Evolutionary conservation across 1,284 basidiomycete genomes (phyloP).

Genomic region (Papiliotrema fonsecae): DNA sequence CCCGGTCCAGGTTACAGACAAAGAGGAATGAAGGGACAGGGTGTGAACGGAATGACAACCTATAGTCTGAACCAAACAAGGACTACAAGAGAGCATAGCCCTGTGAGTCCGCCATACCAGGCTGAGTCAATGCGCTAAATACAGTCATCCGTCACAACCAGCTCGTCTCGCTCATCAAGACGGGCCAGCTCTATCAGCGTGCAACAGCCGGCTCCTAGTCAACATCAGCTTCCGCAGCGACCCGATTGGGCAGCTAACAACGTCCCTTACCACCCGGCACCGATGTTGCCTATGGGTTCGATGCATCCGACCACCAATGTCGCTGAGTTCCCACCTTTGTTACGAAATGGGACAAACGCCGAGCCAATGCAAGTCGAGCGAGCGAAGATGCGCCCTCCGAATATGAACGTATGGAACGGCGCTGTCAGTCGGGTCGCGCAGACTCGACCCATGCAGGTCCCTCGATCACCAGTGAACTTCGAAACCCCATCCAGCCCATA

Average conservation of each 20-base stretch:
- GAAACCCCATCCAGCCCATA: no score
- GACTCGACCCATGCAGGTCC: not conserved
- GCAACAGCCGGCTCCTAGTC: constrained; percentile 25
- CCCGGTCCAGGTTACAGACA: constrained; percentile 34
- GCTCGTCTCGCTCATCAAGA: constrained; percentile 39
- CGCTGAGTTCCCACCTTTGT: constrained; percentile 38
- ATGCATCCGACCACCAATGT: constrained; percentile 10
- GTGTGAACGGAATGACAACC: constrained; percentile 22
- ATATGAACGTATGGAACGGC: constrained; percentile 33
- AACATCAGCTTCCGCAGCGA: constrained; percentile 40
- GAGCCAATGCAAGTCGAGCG: constrained; percentile 44
- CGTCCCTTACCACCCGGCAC: constrained; percentile 41
- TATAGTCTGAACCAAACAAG: constrained; percentile 8
- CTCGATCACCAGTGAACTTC: no score
- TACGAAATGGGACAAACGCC: constrained; percentile 22
- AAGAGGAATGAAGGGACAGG: constrained; percentile 31
- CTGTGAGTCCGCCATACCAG: constrained; percentile 24
- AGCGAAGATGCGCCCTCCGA: constrained; percentile 21
- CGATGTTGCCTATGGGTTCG: constrained; percentile 11
- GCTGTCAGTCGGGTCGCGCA: not conserved
- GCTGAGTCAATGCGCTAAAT: not conserved
- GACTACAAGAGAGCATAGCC: constrained; percentile 37
- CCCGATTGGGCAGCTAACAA: constrained; percentile 46
- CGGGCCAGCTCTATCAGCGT: constrained; percentile 32
- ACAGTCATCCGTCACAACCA: constrained; percentile 29